phyloP scores from a whole-genome alignment of 352 stramenopile species.

The Hyaloperonospora arabidopsidis region DNA sequence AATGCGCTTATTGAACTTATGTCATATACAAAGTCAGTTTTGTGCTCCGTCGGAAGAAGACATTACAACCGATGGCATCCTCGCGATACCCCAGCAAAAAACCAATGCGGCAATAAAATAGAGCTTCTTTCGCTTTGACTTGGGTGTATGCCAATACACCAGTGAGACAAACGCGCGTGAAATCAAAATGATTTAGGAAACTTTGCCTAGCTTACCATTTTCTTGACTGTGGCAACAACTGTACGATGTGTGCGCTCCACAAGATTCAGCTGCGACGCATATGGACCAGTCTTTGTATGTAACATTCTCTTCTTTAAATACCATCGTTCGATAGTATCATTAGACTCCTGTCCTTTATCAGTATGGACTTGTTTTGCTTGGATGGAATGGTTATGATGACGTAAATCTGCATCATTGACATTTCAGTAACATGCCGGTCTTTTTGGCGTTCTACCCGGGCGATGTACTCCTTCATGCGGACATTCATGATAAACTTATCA shows the following conservation, averaged over 20 bases:
- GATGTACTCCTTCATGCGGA: neutral
- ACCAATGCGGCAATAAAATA: neutral
- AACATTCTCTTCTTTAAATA: neutral
- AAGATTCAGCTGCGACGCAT: neutral
- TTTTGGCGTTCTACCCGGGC: neutral
- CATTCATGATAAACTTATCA: neutral
- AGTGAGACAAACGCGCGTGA: too few relatives aligned
- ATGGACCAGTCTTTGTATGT: neutral
- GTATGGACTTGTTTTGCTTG: neutral
- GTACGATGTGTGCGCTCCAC: neutral
- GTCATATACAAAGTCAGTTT: conserved; percentile 8
- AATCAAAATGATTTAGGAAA: too few relatives aligned
- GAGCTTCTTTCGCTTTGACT: too few relatives aligned
- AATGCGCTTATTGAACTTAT: neutral
- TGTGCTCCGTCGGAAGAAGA: conserved; percentile 8
- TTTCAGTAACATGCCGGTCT: neutral
- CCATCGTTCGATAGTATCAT: neutral
- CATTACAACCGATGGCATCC: conserved; percentile 1
- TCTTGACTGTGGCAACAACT: neutral
- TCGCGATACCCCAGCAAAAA: conserved; percentile 9
- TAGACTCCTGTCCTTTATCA: neutral
- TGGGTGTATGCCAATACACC: too few relatives aligned
- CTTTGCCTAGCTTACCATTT: neutral
- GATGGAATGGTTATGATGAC: neutral
- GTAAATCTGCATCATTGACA: neutral